Evolutionary conservation across 169 alveolate genomes (phyloP).

Genomic region (Besnoitia besnoiti): DNA sequence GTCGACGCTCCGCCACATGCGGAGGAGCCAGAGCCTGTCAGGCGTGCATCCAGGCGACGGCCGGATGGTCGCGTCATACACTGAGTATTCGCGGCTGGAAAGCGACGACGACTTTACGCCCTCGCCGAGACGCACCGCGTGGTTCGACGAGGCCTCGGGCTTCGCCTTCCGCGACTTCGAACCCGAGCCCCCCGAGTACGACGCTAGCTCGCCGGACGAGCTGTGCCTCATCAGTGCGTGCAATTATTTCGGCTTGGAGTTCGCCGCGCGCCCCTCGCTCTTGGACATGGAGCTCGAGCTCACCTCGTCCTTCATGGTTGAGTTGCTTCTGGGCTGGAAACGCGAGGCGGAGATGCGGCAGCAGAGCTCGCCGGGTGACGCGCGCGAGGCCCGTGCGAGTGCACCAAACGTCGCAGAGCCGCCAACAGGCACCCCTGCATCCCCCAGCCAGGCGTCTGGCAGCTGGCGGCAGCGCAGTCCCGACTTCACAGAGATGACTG

Average conservation of each 20-base stretch:
- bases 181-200: slow-evolving; percentile 65
- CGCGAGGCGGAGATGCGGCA: background rate
- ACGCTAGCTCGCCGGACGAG: slow-evolving; percentile 89
- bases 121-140: background rate
- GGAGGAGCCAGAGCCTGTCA: no score
- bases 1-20: no score
- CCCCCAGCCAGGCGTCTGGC: no score
- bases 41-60: no score
- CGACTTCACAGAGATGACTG: background rate
- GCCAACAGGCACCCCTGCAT: no score
- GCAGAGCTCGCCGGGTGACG: background rate
- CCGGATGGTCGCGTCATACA: no score
- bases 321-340: slow-evolving; percentile 13
- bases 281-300: slow-evolving; percentile 10
- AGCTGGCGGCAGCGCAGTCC: background rate
- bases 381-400: background rate
- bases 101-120: background rate
- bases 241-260: slow-evolving; percentile 70
- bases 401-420: no score
- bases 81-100: no score
- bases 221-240: slow-evolving; percentile 83
- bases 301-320: slow-evolving; percentile 24
- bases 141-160: slow-evolving; percentile 16
- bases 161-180: background rate
- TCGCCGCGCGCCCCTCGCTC: slow-evolving; percentile 35